Evolutionary conservation across 805 yeast species (phyloP), one percentile per base, ranked within the genome.

Genomic region (Tetrapisispora nanseiensis): DNA sequence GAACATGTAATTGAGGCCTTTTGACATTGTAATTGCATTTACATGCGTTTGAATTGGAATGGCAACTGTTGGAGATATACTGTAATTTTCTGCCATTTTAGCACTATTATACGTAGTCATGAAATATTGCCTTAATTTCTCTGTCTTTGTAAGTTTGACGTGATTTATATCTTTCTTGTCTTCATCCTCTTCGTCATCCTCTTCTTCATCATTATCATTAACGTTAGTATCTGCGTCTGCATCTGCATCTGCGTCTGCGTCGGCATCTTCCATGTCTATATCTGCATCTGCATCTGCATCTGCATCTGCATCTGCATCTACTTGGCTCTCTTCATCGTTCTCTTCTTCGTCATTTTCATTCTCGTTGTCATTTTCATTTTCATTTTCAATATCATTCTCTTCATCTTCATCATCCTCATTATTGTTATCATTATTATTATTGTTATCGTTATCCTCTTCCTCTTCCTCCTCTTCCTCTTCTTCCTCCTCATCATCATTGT

Each of bases 41-140:
- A 92, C 81, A 22, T 83, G 80, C 1, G 85, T 66, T 1, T 86
- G 72, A 52, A 85, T 86, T 1, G 95, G 90, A 10, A 89, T 80
- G 2, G 97, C 96, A 18, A 83, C 94, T 10, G 82, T 74, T 0
- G 98, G 97, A 30, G 75, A 69, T 2, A 90, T 77, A 44, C 84
- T 94, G 51, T 79, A 78, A 1, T 74, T 64, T 2, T 71, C 67
- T 8, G 86, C 78, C 0, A 63, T 39, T 41, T 67, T 63, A 1
- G 83, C 76, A 23, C 74, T 74, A n/a, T 59, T 51, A 1, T 55
- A 48, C 18, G 69, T 52, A 8, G 56, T 58, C n/a, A 51, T 48
- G 33, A 61, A 60, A 34, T 59, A 57, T 10, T 62, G 57, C 40
- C 65, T 59, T n/a, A 61, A 48, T 11, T 41, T 35, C 13, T 41